These are phyloP conservation scores for Paragyromitra xinjiangensis DNA, from an alignment of 495 filamentous ascomycete genomes.

Conservation along the genomic window DNA sequence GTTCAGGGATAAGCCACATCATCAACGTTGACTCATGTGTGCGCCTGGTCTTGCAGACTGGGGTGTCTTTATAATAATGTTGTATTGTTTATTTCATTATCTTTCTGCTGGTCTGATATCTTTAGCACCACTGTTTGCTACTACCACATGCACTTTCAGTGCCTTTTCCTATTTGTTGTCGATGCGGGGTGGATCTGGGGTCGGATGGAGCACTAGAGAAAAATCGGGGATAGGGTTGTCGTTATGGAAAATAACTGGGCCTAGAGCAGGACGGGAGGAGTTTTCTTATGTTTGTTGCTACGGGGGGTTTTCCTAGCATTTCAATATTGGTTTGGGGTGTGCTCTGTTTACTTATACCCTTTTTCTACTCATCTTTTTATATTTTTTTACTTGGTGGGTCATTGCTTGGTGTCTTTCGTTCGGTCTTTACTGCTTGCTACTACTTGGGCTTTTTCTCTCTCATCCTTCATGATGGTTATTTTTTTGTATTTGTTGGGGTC, in stretches of 20 bases:
- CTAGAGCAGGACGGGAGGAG: conserved; percentile 27
- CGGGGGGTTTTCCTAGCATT: conserved; percentile 20
- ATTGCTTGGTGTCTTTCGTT: conserved; percentile 33
- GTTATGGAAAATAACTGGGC: conserved; percentile 33
- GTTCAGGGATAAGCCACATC: conserved; percentile 35
- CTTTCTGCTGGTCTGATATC: conserved; percentile 25
- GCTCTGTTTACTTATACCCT: conserved; percentile 28
- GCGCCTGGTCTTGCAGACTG: conserved; percentile 21
- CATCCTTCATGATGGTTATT: conserved; percentile 34
- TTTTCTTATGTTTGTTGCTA: conserved; percentile 34
- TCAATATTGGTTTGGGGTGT: conserved; percentile 33
- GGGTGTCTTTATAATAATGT: conserved; percentile 38
- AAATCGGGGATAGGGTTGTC: conserved; percentile 13
- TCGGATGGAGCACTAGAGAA: conserved; percentile 3
- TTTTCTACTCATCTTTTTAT: conserved; percentile 20
- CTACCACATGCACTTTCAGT: conserved; percentile 41
- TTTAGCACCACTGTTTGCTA: conserved; percentile 33
- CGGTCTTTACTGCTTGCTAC: conserved; percentile 39
- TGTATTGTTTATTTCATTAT: conserved; percentile 44
- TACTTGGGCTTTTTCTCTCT: conserved; percentile 25
- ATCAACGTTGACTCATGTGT: conserved; percentile 46
- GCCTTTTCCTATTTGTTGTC: conserved; percentile 38
- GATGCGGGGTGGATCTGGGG: conserved; percentile 14
- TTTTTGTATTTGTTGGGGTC: conserved; percentile 30
- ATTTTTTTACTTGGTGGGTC: conserved; percentile 23